Percentiles rank a stretch among this genome's conserved stretches.
Evolutionary conservation across 306 rosid genomes (phyloP).

Genomic region (Inga oerstediana): DNA sequence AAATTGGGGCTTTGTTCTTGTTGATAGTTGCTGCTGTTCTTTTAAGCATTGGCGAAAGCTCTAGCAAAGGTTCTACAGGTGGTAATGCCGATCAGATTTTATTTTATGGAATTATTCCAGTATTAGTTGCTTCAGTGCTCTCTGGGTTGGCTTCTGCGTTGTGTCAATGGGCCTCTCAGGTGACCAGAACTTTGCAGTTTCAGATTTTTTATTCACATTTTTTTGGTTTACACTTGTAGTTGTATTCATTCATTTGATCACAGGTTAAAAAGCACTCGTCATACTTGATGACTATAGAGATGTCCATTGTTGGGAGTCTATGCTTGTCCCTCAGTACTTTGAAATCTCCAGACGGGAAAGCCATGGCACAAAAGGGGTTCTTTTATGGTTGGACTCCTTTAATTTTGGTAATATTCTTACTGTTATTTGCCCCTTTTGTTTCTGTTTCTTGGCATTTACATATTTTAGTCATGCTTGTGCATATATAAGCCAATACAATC

Average conservation of each 20-base stretch:
- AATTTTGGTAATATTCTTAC: constrained; percentile 65
- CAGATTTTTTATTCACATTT: neutral
- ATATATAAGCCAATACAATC: constrained; percentile 23
- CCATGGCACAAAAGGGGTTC: constrained; percentile 73
- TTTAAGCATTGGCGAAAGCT: constrained; percentile 91
- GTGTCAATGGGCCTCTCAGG: constrained; percentile 99
- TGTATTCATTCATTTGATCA: constrained; percentile 29
- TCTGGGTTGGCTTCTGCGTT: constrained; percentile 94
- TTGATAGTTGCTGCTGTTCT: constrained; percentile 89
- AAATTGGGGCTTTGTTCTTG: constrained; percentile 89
- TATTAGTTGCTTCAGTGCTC: constrained; percentile 88
- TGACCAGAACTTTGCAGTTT: constrained; percentile 40
- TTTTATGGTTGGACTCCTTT: constrained; percentile 86
- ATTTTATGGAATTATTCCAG: constrained; percentile 88
- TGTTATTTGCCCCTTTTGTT: constrained; percentile 29
- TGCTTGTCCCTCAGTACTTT: constrained; percentile 76
- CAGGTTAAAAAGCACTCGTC: constrained; percentile 97
- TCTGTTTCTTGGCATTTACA: constrained; percentile 4
- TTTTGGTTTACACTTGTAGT: constrained; percentile 22
- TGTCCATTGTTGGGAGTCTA: constrained; percentile 89
- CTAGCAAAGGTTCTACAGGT: constrained; percentile 63
- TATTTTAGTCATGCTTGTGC: constrained; percentile 18
- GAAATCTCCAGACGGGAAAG: constrained; percentile 94
- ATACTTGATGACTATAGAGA: constrained; percentile 94
- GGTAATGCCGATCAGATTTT: constrained; percentile 68